Base-by-base conservation (phyloP, 2,329 filamentous ascomycete genomes). In the Trichophyton verrucosum region DNA sequence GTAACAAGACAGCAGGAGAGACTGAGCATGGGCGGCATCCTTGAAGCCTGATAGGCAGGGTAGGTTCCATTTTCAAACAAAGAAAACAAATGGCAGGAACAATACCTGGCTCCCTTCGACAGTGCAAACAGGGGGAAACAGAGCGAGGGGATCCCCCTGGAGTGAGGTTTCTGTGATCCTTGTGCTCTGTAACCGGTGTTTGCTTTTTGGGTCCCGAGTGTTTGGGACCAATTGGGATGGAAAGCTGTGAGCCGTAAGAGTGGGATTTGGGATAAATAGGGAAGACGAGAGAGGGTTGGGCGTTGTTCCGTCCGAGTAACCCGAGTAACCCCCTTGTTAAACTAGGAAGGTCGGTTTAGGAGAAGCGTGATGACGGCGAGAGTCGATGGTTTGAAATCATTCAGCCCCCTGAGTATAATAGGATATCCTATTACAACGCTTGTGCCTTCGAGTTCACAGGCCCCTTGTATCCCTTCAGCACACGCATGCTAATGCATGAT, bases 1-100 rank as follows among this genome's bases (percentile, higher is more conserved):
- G 27, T 53, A 27, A 55, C 51, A 51, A 36, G 51, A 20, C 33
- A 20, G 51, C 27, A 55, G 17, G 27, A 55, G 17, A 15, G 30
- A 55, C 33, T 33, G 51, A 36, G 51, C 51, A 55, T 55, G 51
- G 51, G 51, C 51, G 51, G 27, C 51, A 55, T 55, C 30, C 51
- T 27, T 33, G 51, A 11, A 20, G 13, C n/a, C 24, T 55, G 51
- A 55, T 55, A 55, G 30, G 51, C 51, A 55, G 51, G 24, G 51
- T 20, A 13, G 27, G 24, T 17, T 55, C 30, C 27, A 33, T 33
- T 33, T 55, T 36, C 51, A 36, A 55, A 55, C 51, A 55, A 55
- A 55, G 51, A 55, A 55, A 55, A 7, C 24, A 27, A 9, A n/a
- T 38, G 33, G 33, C 33, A 55, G 24, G 30, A 33, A 55, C 30